phyloP scores from a whole-genome alignment of 768 basidiomycete species.

The Leccinum subtestaceum region DNA sequence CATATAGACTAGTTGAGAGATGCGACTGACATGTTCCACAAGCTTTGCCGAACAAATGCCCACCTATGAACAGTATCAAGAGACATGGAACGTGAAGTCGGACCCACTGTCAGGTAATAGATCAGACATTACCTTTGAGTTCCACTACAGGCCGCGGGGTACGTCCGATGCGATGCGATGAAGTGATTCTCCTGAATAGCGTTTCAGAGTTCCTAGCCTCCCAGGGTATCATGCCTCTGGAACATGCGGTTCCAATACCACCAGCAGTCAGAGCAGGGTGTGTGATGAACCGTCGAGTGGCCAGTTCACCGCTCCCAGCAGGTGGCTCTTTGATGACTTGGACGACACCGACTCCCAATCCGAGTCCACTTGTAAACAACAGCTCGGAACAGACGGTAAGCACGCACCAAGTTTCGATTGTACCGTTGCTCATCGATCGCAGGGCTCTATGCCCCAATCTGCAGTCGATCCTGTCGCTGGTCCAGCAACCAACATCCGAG shows the following conservation, averaged over 20 bases:
- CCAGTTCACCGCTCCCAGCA: slow-evolving; percentile 4
- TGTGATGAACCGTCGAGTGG: slow-evolving; percentile 36
- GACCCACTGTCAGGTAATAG: slow-evolving; percentile 24
- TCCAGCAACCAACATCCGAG: not conserved
- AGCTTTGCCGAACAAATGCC: slow-evolving; percentile 49
- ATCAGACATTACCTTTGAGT: slow-evolving; percentile 65
- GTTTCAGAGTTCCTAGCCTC: slow-evolving; percentile 46
- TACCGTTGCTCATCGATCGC: not conserved
- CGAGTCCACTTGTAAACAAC: not conserved
- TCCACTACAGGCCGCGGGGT: slow-evolving; percentile 62
- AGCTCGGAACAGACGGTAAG: slow-evolving; percentile 9
- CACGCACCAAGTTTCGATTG: not conserved
- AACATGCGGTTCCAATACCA: slow-evolving; percentile 19
- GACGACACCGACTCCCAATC: slow-evolving; percentile 5
- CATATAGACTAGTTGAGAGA: not conserved
- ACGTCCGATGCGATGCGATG: slow-evolving; percentile 6
- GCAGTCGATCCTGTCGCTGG: not conserved
- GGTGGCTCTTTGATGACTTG: not conserved
- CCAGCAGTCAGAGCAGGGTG: slow-evolving; percentile 10
- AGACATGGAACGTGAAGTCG: slow-evolving; percentile 57
- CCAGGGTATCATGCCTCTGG: slow-evolving; percentile 47
- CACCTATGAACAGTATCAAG: slow-evolving; percentile 39
- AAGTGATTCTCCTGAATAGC: not conserved
- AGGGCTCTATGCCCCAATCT: not conserved
- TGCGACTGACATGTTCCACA: slow-evolving; percentile 7